Evolutionary conservation across 2,329 filamentous ascomycete genomes (phyloP), one percentile per base, ranked within the genome.

Genomic region (Tolypocladium inflatum): DNA sequence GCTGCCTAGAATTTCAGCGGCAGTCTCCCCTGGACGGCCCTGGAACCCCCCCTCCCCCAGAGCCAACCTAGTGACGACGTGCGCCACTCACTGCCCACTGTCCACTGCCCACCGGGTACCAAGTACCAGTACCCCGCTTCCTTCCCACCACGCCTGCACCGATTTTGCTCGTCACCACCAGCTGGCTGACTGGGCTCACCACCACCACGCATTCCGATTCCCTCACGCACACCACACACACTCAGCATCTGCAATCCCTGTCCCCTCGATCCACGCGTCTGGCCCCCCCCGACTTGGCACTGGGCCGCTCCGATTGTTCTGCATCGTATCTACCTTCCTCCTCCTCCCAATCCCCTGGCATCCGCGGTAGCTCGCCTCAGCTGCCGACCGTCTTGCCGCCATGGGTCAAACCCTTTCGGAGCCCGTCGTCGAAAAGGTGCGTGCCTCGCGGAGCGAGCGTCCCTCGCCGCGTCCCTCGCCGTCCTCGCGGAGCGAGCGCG

Each of bases 391-490:
- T 65, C 60, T 60, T 60, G 65, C 57, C 70, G 64, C 63, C 78
- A 99, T 99, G 94, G 94, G 94, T 84, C 94, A 99, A 83, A 99
- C 94, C 76, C 87, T 99, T 73, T 97, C 93, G 71, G 94, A 99
- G 82, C 94, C 94, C 70, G 92, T 99, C 71, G 89, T 96, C 75
- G 94, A 97, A 74, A 99, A 99, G 92, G 94, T 99, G 64, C 64
- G 71, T 69, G 59, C 38, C 55, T 56, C 30, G 41, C 41, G 26
- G 6, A 30, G 26, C 26, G 26, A 30, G 37, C 53, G 50, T 54
- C 23, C 55, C 19, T 50, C 21, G 9, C 42, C 37, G 37, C 45
- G 15, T n/a, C 10, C 48, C 26, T 33, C 48, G 9, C 30, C 30
- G 19, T 13, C 21, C 43, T 48, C 48, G 5, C 30, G 30, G 26